These are phyloP conservation scores for Erodium maritimum DNA, from an alignment of 345 rosid genomes.

Conservation along the genomic window DNA sequence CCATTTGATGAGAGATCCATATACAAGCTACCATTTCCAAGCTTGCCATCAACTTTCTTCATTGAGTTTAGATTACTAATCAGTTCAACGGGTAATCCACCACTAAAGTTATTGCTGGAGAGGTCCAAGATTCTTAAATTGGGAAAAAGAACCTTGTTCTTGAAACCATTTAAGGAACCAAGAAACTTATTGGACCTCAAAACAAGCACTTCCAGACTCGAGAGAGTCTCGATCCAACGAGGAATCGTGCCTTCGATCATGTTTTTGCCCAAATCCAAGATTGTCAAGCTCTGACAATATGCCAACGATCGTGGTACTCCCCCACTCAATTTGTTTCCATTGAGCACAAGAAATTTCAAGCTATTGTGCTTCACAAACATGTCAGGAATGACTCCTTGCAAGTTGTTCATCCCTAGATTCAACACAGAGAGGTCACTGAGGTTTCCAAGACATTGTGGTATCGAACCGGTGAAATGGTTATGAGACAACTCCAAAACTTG, in stretches of 20 bases:
- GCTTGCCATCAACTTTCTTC: background rate
- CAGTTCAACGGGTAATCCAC: constrained; percentile 11
- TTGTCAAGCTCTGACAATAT: constrained; percentile 11
- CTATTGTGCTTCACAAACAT: background rate
- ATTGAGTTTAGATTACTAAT: background rate
- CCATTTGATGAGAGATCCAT: too few relatives aligned
- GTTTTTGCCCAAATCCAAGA: constrained; percentile 24
- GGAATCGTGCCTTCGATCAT: constrained; percentile 18
- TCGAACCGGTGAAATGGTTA: constrained; percentile 15
- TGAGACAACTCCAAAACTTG: constrained; percentile 10
- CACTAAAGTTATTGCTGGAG: constrained; percentile 19
- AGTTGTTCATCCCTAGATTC: constrained; percentile 9
- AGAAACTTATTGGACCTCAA: constrained; percentile 15
- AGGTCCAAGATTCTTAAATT: constrained; percentile 15
- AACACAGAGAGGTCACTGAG: constrained; percentile 4
- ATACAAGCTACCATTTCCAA: background rate
- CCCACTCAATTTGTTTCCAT: constrained; percentile 16
- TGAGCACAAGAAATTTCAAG: constrained; percentile 10
- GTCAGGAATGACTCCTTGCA: constrained; percentile 9
- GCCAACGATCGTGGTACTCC: constrained; percentile 10
- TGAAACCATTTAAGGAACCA: background rate
- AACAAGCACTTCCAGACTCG: constrained; percentile 12
- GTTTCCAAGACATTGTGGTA: constrained; percentile 15
- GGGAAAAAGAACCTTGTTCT: background rate
- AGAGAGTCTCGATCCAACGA: constrained; percentile 16